Percentiles rank a stretch among this genome's conserved stretches.
phyloP scores from a whole-genome alignment of 345 rosid species.

The Laguncularia racemosa region DNA sequence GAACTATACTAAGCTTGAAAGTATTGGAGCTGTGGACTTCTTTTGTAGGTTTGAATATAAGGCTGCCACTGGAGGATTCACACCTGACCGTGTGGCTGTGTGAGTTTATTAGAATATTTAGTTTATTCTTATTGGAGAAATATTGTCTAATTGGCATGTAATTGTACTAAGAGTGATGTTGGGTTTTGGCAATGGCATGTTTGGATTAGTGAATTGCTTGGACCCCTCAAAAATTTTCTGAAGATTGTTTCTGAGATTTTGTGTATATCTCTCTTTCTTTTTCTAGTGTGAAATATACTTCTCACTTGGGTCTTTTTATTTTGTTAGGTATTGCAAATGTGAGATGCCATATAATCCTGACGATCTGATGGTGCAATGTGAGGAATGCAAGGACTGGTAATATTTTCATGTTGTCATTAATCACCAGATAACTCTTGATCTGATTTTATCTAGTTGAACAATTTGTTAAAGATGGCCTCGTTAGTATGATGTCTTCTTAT shows the following conservation, averaged over 20 bases:
- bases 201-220: conserved; percentile 3
- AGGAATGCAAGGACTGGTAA: conserved; percentile 92
- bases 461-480: no score
- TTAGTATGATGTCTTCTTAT: no score
- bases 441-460: no score
- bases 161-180: not conserved
- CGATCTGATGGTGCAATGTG: conserved; percentile 89
- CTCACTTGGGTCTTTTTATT: conserved; percentile 5
- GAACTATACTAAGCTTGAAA: conserved; percentile 70
- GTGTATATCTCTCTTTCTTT: no score
- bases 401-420: conserved; percentile 6
- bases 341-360: conserved; percentile 96
- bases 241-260: no score
- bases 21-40: conserved; percentile 74
- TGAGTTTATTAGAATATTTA: conserved; percentile 31
- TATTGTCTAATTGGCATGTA: not conserved
- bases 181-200: no score
- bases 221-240: conserved; percentile 1
- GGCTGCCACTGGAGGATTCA: conserved; percentile 80
- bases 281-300: no score
- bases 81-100: conserved; percentile 87
- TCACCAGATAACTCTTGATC: no score
- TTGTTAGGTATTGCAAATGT: conserved; percentile 76
- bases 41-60: conserved; percentile 80
- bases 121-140: conserved; percentile 5